A percentile compares a stretch with the other conserved stretches of the same genome.
Conservation (phyloP, 2,329 filamentous ascomycete genomes). For the Mycocentrospora acerina region DNA sequence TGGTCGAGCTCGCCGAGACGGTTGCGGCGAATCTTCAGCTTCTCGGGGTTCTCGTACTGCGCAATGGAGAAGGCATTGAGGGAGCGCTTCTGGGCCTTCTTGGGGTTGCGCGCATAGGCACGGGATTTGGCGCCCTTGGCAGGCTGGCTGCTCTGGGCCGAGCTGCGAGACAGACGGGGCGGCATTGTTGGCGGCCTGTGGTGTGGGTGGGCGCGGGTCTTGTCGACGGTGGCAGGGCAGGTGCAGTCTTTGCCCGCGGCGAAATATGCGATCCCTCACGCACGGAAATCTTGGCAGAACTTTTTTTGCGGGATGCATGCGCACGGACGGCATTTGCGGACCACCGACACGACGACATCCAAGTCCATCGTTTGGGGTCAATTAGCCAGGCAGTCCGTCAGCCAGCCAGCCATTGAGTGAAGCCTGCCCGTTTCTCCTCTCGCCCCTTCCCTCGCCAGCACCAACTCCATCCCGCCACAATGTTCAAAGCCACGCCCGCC, state of each 20-base stretch:
- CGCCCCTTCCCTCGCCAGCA: conserved; percentile 1
- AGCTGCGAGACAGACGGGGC: conserved; percentile 46
- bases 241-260: too few relatives aligned
- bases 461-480: conserved; percentile 39
- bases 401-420: too few relatives aligned
- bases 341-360: background rate
- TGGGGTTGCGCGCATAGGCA: conserved; percentile 40
- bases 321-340: conserved; percentile 5
- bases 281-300: conserved; percentile 30
- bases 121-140: conserved; percentile 23
- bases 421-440: conserved; percentile 4
- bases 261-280: too few relatives aligned
- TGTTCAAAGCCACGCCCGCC: conserved; percentile 65
- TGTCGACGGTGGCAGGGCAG: conserved; percentile 5
- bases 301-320: conserved; percentile 16
- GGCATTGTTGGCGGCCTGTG: conserved; percentile 42
- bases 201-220: conserved; percentile 4
- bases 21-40: conserved; percentile 55
- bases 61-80: conserved; percentile 68
- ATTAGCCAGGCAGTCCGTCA: too few relatives aligned
- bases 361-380: too few relatives aligned
- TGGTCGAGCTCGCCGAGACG: conserved; percentile 59
- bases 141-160: conserved; percentile 33
- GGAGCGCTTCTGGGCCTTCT: conserved; percentile 55
- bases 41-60: conserved; percentile 57